Conservation (phyloP, 1,284 basidiomycete species). For the Fistulina hepatica region DNA sequence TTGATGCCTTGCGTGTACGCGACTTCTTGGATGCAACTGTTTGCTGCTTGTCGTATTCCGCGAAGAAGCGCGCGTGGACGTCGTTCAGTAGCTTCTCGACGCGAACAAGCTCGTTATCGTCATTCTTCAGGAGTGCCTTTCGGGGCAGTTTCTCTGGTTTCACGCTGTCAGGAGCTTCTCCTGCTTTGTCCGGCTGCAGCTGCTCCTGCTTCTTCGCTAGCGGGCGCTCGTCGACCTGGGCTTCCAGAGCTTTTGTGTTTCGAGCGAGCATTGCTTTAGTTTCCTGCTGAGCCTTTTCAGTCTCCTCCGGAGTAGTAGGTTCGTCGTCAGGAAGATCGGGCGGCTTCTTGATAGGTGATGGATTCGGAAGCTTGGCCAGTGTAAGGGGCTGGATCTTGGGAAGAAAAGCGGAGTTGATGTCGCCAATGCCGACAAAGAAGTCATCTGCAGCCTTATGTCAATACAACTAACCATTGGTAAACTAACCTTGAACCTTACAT, state of each 20-base stretch:
- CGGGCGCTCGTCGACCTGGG: conserved; percentile 79
- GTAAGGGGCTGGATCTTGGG: conserved; percentile 59
- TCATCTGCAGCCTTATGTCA: conserved; percentile 50
- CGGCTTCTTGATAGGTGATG: conserved; percentile 14
- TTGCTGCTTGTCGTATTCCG: conserved; percentile 41
- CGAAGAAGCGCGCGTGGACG: conserved; percentile 71
- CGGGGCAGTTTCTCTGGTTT: conserved; percentile 32
- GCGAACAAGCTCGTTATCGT: conserved; percentile 78
- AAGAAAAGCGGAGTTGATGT: conserved; percentile 92
- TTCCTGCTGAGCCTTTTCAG: conserved; percentile 33
- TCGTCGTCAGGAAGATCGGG: conserved; percentile 9
- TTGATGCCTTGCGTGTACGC: conserved; percentile 22
- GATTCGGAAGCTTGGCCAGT: conserved; percentile 12
- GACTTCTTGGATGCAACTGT: conserved; percentile 27
- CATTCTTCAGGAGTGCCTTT: conserved; percentile 77
- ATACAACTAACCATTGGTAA: conserved; percentile 6
- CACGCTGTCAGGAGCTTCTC: conserved; percentile 8
- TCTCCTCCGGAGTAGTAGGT: conserved; percentile 24
- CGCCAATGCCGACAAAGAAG: conserved; percentile 97
- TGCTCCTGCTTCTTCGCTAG: conserved; percentile 83
- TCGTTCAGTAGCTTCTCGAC: conserved; percentile 71
- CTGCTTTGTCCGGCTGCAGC: conserved; percentile 34
- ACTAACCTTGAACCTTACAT: conserved; percentile 44
- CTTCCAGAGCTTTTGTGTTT: conserved; percentile 66
- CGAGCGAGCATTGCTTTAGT: conserved; percentile 47